Base-by-base conservation (phyloP, 176 grass and related monocot species). In the Triticum monococcum region DNA sequence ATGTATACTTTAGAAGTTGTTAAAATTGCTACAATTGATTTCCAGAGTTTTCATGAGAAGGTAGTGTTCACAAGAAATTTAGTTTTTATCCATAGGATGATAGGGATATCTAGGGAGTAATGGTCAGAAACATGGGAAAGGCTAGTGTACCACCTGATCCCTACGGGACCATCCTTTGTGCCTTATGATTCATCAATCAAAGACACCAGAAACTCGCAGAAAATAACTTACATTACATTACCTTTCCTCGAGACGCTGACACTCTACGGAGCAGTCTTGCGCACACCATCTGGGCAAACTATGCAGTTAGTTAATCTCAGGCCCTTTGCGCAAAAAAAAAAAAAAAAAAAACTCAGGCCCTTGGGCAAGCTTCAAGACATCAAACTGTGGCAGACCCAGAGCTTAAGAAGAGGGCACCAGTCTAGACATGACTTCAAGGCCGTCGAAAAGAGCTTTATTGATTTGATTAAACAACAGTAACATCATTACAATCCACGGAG, bases 271-370 rank as follows among this genome's bases (percentile, higher is more conserved):
- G 64, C 84, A 89, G 14, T 76, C 79, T 70, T 88, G 33, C 36
- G 18, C 20, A 23, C 2, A 13, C 20, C 14, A 12, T 20, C 37
- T 22, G 5, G 69, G 5, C 69, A 16, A 54, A 54, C 24, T 40
- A 52, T 89, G 84, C 41, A 92, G 80, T 22, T 78, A 48, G 32
- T 81, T 85, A 5, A 79, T 68, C 77, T 89, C 76, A 5, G 57
- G 52, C 24, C 82, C 67, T 57, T 74, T 8, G 8, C 37, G 33
- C 33, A 35, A 35, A 37, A 8, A 8, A 38, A 8, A 38, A 38
- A 2, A 38, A 82, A 50, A 8, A 38, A 38, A 2, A 38, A 82
- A 50, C 77, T 89, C 76, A 4, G 57, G 52, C 24, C 78, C 67
- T 57, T 74, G 35, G 12, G 35, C 25, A 4, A 84, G 75, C 72